A percentile compares a stretch with the other conserved stretches of the same genome.
These are phyloP conservation scores for Macrophomina tecta DNA, from an alignment of 2,329 filamentous ascomycete species.

Conservation along the genomic window DNA sequence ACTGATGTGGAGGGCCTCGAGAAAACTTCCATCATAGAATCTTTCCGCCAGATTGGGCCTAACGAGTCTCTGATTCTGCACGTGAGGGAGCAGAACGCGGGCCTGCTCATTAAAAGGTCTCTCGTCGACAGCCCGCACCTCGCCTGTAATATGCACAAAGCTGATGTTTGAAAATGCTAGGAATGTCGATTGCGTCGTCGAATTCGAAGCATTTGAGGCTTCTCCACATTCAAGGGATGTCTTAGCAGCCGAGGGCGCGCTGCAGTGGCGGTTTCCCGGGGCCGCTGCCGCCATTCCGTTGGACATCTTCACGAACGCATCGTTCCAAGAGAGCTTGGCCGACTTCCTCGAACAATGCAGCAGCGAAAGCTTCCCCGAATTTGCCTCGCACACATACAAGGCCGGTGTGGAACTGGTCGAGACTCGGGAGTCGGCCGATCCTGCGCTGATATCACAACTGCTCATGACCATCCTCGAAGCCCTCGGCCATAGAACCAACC, in stretches of 20 bases:
- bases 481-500: slow-evolving; percentile 51
- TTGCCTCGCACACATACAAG: slow-evolving; percentile 61
- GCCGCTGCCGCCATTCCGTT: slow-evolving; percentile 56
- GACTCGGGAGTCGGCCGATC: slow-evolving; percentile 62
- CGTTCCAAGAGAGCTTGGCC: slow-evolving; percentile 58
- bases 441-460: slow-evolving; percentile 64
- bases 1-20: no score
- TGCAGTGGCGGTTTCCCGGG: slow-evolving; percentile 67
- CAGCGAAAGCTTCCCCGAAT: slow-evolving; percentile 58
- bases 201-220: slow-evolving; percentile 69
- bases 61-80: slow-evolving; percentile 57
- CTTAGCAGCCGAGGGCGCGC: slow-evolving; percentile 56
- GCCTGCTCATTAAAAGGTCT: slow-evolving; percentile 53
- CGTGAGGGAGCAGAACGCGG: slow-evolving; percentile 58
- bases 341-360: slow-evolving; percentile 64
- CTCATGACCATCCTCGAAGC: slow-evolving; percentile 66
- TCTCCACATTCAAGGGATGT: slow-evolving; percentile 61
- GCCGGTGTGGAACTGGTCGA: slow-evolving; percentile 58
- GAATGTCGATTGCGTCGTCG: no score
- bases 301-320: slow-evolving; percentile 42
- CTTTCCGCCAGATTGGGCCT: no score
- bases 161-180: no score
- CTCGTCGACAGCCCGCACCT: no score
- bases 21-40: no score
- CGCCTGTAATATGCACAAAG: no score